A percentile compares a stretch with the other conserved stretches of the same genome.
Conservation (phyloP, 257 asterid species). For the Fraxinus pennsylvanica region DNA sequence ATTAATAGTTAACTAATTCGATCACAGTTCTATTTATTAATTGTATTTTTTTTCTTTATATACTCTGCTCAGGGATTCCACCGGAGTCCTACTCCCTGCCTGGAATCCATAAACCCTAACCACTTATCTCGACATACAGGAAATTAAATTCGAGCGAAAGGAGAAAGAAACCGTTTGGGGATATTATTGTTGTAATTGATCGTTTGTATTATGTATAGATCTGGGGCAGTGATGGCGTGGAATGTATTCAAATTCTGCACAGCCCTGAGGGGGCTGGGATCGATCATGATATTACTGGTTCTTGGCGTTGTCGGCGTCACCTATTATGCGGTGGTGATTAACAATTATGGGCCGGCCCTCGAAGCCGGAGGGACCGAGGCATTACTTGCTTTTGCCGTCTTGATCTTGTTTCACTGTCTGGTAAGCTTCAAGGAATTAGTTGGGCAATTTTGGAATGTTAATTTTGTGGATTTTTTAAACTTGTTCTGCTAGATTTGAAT, state of each 20-base stretch:
- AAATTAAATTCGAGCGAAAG: neutral
- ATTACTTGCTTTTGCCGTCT: conserved; percentile 44
- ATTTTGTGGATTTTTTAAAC: neutral
- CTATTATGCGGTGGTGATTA: conserved; percentile 69
- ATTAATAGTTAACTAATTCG: no score
- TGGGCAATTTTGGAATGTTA: neutral
- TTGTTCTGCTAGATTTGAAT: neutral
- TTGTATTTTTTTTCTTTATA: neutral
- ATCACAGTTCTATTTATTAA: no score
- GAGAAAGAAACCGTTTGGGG: neutral
- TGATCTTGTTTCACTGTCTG: conserved; percentile 58
- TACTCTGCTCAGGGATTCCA: conserved; percentile 21
- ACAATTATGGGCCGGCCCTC: conserved; percentile 57
- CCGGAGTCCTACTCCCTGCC: conserved; percentile 8
- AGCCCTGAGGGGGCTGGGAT: conserved; percentile 67
- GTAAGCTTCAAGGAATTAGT: conserved; percentile 32
- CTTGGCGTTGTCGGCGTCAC: conserved; percentile 69
- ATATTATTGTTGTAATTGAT: neutral
- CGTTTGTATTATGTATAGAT: conserved; percentile 57
- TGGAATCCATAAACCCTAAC: conserved; percentile 28
- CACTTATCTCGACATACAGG: neutral
- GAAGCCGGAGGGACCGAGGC: conserved; percentile 50
- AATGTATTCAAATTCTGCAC: conserved; percentile 75
- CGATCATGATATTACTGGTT: conserved; percentile 75
- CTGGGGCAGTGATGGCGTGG: conserved; percentile 86